Evolutionary conservation across 2,329 filamentous ascomycete genomes (phyloP), one percentile per base, ranked within the genome.

Genomic region (Neonectria coccinea): DNA sequence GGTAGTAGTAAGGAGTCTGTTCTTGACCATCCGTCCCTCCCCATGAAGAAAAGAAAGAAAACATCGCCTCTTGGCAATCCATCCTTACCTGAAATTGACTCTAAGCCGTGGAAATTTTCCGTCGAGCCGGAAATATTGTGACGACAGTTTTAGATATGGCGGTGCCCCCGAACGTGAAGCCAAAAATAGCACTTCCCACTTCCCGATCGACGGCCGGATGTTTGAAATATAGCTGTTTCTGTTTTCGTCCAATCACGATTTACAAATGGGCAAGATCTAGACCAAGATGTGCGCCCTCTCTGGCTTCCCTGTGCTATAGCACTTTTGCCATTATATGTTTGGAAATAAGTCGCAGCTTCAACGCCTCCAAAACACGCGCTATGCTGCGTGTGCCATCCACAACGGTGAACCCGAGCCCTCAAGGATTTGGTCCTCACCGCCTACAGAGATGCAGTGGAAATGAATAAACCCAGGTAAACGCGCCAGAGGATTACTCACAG

Each of bases 141-240:
- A 51, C 29, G 42, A 36, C 33, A 16, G 55, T 63, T 63, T 63
- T 47, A 59, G 60, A 63, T 55, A 4, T 48, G 50, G 14, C 12
- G 20, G 36, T 41, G 39, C 33, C 47, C 47, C 41, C 41, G 54
- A 41, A 56, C 22, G 33, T 51, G 55, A 55, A 50, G 48, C 60
- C 55, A 55, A 63, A 59, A 63, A 63, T 63, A 63, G 60, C 39
- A 27, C 29, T 25, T 14, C 11, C 33, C 25, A 33, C 29, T 33
- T 10, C n/a, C 12, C 36, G 27, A 44, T 29, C 45, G 12, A 18
- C 25, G 5, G 29, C 22, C 29, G 22, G 39, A 39, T 47, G 54
- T 63, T 63, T 63, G 60, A 47, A 41, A 50, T 59, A 63, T 50
- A 58, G 18, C 36, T 29, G 42, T 48, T 59, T 44, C 47, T 56